phyloP scores from a whole-genome alignment of 2,329 filamentous ascomycete genomes.

The Calonectria montana region DNA sequence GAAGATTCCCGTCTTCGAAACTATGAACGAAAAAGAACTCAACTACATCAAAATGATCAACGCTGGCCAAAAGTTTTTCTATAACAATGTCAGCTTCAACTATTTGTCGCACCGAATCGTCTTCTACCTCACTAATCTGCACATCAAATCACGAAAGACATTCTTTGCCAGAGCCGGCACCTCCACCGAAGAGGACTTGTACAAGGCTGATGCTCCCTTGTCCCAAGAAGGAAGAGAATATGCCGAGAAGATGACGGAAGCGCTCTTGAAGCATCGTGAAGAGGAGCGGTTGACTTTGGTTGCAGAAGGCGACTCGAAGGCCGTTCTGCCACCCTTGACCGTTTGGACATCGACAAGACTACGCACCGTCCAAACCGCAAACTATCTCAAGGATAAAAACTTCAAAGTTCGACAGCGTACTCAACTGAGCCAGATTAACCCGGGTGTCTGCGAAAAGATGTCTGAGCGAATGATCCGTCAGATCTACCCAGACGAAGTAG shows the following conservation, averaged over 20 bases:
- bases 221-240: constrained; percentile 85
- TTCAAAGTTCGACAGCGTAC: constrained; percentile 92
- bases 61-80: constrained; percentile 89
- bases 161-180: constrained; percentile 93
- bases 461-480: constrained; percentile 83
- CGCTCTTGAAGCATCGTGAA: constrained; percentile 84
- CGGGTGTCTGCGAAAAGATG: constrained; percentile 94
- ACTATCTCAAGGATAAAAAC: constrained; percentile 80
- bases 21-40: constrained; percentile 92
- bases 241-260: constrained; percentile 86
- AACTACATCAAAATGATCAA: constrained; percentile 99
- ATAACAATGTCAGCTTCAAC: constrained; percentile 97
- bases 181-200: constrained; percentile 88
- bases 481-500: constrained; percentile 89
- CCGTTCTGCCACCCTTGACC: constrained; percentile 81
- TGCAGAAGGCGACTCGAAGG: constrained; percentile 73
- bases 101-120: constrained; percentile 98
- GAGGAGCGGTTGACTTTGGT: constrained; percentile 79
- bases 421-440: constrained; percentile 97
- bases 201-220: constrained; percentile 89
- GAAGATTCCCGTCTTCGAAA: constrained; percentile 95
- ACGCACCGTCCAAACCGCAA: constrained; percentile 89
- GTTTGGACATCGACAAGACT: constrained; percentile 96
- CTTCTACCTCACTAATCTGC: constrained; percentile 96
- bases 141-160: constrained; percentile 94